phyloP scores from a whole-genome alignment of 306 rosid genomes.

The Glycyrrhiza uralensis region DNA sequence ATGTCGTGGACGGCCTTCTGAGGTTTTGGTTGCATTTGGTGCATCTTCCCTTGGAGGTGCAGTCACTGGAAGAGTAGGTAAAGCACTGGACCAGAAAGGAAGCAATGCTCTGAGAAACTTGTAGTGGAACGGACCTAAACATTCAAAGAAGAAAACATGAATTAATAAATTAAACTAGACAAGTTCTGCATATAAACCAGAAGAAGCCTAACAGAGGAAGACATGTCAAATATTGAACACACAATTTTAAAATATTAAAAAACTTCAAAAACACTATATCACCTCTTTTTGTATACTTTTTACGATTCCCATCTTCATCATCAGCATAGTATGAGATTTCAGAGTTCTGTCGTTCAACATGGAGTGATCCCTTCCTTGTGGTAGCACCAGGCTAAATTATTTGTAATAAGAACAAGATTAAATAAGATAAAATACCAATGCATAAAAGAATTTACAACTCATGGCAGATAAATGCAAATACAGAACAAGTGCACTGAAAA shows the following conservation, averaged over 20 bases:
- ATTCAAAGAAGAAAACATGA: slow-evolving; percentile 24
- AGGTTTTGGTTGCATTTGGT: slow-evolving; percentile 46
- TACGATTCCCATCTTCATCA: slow-evolving; percentile 84
- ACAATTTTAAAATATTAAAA: background rate
- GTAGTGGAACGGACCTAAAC: slow-evolving; percentile 81
- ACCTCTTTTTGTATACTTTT: slow-evolving; percentile 88
- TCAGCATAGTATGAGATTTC: slow-evolving; percentile 91
- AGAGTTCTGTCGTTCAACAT: slow-evolving; percentile 76
- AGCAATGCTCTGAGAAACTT: slow-evolving; percentile 91
- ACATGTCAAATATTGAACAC: background rate
- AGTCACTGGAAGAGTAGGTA: slow-evolving; percentile 93
- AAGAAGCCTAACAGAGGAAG: background rate
- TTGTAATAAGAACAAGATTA: slow-evolving; percentile 27
- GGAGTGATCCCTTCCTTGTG: slow-evolving; percentile 74
- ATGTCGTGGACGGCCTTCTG: slow-evolving; percentile 77
- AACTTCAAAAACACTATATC: slow-evolving; percentile 25
- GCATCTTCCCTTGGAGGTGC: slow-evolving; percentile 83
- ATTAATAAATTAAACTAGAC: slow-evolving; percentile 18
- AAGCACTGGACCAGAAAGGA: slow-evolving; percentile 92
- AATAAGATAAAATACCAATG: slow-evolving; percentile 10
- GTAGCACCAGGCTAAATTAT: slow-evolving; percentile 89
- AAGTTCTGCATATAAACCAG: slow-evolving; percentile 20
- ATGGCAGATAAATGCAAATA: slow-evolving; percentile 16
- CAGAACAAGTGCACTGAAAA: slow-evolving; percentile 9
- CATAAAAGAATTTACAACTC: slow-evolving; percentile 1